These are phyloP conservation scores for Ophiocordyceps camponoti-saundersi DNA, from an alignment of 2,329 filamentous ascomycete species.

Conservation along the genomic window DNA sequence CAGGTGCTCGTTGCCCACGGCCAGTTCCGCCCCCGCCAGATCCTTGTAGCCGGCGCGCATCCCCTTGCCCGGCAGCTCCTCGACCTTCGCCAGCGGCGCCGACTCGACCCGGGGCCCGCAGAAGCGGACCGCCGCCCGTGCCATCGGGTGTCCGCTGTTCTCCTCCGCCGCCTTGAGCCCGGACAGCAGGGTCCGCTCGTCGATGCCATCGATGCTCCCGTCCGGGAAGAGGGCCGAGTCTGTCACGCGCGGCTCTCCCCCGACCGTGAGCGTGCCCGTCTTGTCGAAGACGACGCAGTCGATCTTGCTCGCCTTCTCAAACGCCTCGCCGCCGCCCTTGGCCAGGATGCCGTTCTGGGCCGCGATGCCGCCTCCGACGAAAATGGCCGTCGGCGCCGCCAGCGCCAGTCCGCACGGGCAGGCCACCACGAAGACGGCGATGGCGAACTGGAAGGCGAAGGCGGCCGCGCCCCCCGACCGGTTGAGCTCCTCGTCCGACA, in stretches of 20 bases:
- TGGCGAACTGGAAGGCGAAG: conserved; percentile 68
- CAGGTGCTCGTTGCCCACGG: conserved; percentile 60
- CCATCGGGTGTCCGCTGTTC: conserved; percentile 59
- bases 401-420: conserved; percentile 74
- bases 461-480: conserved; percentile 48
- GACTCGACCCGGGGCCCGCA: conserved; percentile 25
- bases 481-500: conserved; percentile 40
- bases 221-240: conserved; percentile 26
- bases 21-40: conserved; percentile 25
- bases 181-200: conserved; percentile 23
- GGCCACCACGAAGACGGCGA: conserved; percentile 73
- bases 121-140: conserved; percentile 49
- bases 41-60: conserved; percentile 38
- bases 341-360: conserved; percentile 67
- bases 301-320: conserved; percentile 65
- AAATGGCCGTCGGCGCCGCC: conserved; percentile 73
- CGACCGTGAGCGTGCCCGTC: conserved; percentile 64
- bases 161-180: conserved; percentile 47
- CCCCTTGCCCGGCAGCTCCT: conserved; percentile 57
- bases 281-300: conserved; percentile 79
- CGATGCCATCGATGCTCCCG: conserved; percentile 5
- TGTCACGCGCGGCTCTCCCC: conserved; percentile 55
- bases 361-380: conserved; percentile 65
- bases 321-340: conserved; percentile 71
- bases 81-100: conserved; percentile 23